These are phyloP conservation scores for Aphanocladium album DNA, from an alignment of 2,329 filamentous ascomycete genomes.

Conservation along the genomic window DNA sequence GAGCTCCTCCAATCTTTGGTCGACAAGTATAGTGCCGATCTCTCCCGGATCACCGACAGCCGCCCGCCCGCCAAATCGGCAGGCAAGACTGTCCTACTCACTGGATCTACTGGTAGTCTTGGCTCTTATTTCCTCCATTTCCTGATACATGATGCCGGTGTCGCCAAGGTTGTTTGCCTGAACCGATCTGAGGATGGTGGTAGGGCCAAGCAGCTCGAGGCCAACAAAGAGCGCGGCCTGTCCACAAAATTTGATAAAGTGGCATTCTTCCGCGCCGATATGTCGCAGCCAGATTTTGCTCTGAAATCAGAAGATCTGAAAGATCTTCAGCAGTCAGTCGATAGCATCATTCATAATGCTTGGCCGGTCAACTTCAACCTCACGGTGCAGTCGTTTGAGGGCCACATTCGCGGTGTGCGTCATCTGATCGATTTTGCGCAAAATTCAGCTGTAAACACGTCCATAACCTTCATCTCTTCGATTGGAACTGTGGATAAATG, in stretches of 20 bases:
- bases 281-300: conserved; percentile 43
- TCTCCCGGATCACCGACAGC: background rate
- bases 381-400: conserved; percentile 42
- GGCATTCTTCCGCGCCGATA: conserved; percentile 45
- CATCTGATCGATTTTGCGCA: conserved; percentile 41
- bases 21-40: conserved; percentile 19
- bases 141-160: conserved; percentile 19
- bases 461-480: conserved; percentile 40
- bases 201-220: conserved; percentile 31
- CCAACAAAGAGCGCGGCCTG: conserved; percentile 34
- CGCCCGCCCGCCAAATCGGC: background rate
- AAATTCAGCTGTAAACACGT: conserved; percentile 29
- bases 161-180: conserved; percentile 20
- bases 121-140: conserved; percentile 63
- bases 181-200: conserved; percentile 34
- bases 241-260: conserved; percentile 32
- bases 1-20: conserved; percentile 17
- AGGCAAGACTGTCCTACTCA: conserved; percentile 64
- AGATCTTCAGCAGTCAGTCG: conserved; percentile 33
- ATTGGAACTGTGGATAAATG: conserved; percentile 35
- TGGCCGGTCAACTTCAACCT: conserved; percentile 49
- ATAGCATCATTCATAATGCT: conserved; percentile 49
- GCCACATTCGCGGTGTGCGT: conserved; percentile 45
- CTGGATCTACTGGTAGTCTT: conserved; percentile 83
- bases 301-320: conserved; percentile 33